phyloP scores from a whole-genome alignment of 2,329 filamentous ascomycete genomes.

The Pestalotiopsis sp. region DNA sequence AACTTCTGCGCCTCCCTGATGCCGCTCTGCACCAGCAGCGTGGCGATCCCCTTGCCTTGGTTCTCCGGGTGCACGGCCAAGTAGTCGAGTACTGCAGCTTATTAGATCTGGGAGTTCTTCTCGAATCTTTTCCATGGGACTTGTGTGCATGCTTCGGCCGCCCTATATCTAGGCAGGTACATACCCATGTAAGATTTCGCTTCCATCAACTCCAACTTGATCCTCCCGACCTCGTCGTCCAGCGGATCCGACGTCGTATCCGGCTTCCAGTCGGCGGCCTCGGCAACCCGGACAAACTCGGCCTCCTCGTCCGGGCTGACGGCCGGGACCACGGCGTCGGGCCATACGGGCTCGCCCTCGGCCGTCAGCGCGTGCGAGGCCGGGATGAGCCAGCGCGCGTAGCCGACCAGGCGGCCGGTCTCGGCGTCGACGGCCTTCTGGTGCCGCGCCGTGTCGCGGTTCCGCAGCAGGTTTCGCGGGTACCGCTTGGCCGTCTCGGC shows the following conservation, averaged over 20 bases:
- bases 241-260: not conserved
- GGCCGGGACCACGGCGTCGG: constrained; percentile 8
- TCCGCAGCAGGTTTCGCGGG: constrained; percentile 10
- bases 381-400: constrained; percentile 9
- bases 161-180: not conserved
- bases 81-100: constrained; percentile 25
- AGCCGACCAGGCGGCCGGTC: constrained; percentile 11
- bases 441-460: constrained; percentile 11
- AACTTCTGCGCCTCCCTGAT: constrained; percentile 25
- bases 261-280: constrained; percentile 5
- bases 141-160: too few relatives aligned
- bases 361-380: not conserved
- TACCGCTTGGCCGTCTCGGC: constrained; percentile 19
- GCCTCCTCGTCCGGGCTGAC: constrained; percentile 7
- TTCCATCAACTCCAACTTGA: constrained; percentile 2
- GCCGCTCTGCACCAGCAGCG: constrained; percentile 25
- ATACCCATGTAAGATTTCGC: constrained; percentile 7
- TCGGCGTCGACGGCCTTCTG: constrained; percentile 12
- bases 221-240: not conserved
- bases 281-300: constrained; percentile 4
- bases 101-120: not conserved
- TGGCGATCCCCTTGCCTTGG: constrained; percentile 28
- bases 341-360: not conserved
- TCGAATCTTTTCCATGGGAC: not conserved
- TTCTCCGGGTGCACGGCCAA: constrained; percentile 31